Evolutionary conservation across 2,329 filamentous ascomycete genomes (phyloP), one percentile per base, ranked within the genome.

Genomic region (Penicillium sp.): DNA sequence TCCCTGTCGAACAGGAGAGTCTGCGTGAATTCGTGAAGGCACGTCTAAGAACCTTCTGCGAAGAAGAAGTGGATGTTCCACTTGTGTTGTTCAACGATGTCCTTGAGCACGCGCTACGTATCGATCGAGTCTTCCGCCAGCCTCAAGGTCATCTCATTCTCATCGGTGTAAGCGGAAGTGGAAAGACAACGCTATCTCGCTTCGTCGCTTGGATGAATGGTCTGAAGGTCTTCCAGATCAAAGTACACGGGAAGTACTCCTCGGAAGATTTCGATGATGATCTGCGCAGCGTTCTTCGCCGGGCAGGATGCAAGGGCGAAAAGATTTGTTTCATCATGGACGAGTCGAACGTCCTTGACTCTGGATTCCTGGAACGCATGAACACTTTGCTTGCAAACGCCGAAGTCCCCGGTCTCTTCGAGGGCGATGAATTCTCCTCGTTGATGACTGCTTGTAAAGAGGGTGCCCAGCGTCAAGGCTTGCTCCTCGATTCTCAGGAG

Each of bases 321-420:
- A 97, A 97, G 82, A 96, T 99, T 49, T 99, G 95, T 79, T 99
- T 99, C 81, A 97, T 99, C 80, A 97, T 99, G 93, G 94, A 99
- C 73, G 94, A 99, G 79, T 89, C 93, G 10, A 99, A 99, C 69
- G 94, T 99, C 37, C 84, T 99, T 29, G 94, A 99, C 75, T 99
- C 94, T 43, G 94, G 94, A 54, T 99, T 99, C 86, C 78, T 99
- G 55, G 94, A 99, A 76, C 89, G 95, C 69, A 99, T 99, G 94
- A 99, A 99, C 74, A 99, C 94, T 0, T 80, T 99, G 50, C 87
- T 99, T 60, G 95, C 94, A 69, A 99, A 99, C 73, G 94, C 95
- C n/a, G 95, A 99, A 78, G 94, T 99, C 12, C 94, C 94, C 19
- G 94, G 94, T 79, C 85, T 99, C 4, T 99, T 99, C 66, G 95